Base-by-base conservation (phyloP, 768 basidiomycete genomes). In the Panaeolus papilionaceus region DNA sequence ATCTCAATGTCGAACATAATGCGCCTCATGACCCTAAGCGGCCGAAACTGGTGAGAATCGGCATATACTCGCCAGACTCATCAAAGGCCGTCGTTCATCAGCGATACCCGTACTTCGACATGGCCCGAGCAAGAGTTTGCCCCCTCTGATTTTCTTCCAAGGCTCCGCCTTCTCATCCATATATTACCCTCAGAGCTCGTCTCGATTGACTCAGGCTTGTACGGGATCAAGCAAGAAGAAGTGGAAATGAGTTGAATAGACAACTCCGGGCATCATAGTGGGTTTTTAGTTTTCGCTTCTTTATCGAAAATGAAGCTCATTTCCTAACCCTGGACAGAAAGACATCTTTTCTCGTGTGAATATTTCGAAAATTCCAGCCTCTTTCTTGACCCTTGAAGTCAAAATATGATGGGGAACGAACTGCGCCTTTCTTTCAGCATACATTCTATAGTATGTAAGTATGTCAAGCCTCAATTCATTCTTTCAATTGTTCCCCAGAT, bases 21-120 rank as follows among this genome's bases (percentile, higher is more conserved):
- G 54, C 54, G 54, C 54, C 54, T 58, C 54, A 58, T 58, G 54
- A 58, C 33, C 54, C 33, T 37, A 58, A 33, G 54, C 54, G 28
- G 54, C 54, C 54, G 54, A 58, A 33, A 28, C 54, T 58, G 54
- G 54, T 58, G 54, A 33, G 54, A 58, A 37, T 37, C 54, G 54
- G 54, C 54, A 58, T 37, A 58, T 37, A 58, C 12, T 28, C 14
- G 18, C 47, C 47, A 51, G 7, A 47, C 45, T 47, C 12, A 51
- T 51, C 47, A 51, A 51, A 51, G 47, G 4, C 47, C 20, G 7
- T 40, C 14, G 42, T 51, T 51, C 47, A 51, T 51, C 47, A 51
- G 47, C 47, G 23, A 23, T 6, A 4, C 47, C 5, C 0, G 26
- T 26, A 20, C 20, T 51, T 51, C 47, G 47, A 51, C 47, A 51